Base-by-base conservation (phyloP, 2,329 filamentous ascomycete genomes). In the Zasmidium cellare region DNA sequence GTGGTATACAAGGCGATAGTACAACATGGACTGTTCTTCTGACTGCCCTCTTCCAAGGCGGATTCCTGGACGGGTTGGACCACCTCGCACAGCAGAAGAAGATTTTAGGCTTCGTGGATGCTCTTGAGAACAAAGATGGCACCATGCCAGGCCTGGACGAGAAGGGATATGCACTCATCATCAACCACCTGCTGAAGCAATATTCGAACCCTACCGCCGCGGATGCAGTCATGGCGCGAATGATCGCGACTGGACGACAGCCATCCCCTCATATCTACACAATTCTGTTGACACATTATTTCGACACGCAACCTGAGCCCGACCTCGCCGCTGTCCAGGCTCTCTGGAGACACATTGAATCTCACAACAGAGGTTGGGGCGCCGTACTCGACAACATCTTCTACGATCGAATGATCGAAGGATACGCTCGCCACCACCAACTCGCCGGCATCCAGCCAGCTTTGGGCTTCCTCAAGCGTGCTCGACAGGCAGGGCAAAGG, bases 1-100 rank as follows among this genome's bases (percentile, higher is more conserved):
- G 79, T 46, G 69, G 72, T 12, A 77, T 86, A 50, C 63, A 71
- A 50, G 77, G 81, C 12, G 74, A 83, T 65, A 72, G 77, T 31
- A 82, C 82, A 5, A 94, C 91, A 0, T 90, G 90, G 72, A 89
- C 86, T 20, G 84, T 91, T 60, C 79, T 94, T 56, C 77, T 94
- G 7, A 85, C 88, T 45, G 82, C 75, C 19, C 68, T 81, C 18
- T 80, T 83, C 65, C 82, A 67, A 72, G 83, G 59, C 75, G 84
- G 66, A 68, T 75, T 61, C 65, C 73, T 84, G 45, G 67, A 74
- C 38, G 51, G 64, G 24, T 68, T 79, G 49, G 70, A 76, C 1
- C 72, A 78, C 0, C 72, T 77, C 11, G 78, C 85, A 54, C 86
- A 88, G 69, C 68, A 71, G 19, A 68, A 73, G 1, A 76, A 80